phyloP scores from a whole-genome alignment of 805 yeast species.

The Kazachstania viticola region DNA sequence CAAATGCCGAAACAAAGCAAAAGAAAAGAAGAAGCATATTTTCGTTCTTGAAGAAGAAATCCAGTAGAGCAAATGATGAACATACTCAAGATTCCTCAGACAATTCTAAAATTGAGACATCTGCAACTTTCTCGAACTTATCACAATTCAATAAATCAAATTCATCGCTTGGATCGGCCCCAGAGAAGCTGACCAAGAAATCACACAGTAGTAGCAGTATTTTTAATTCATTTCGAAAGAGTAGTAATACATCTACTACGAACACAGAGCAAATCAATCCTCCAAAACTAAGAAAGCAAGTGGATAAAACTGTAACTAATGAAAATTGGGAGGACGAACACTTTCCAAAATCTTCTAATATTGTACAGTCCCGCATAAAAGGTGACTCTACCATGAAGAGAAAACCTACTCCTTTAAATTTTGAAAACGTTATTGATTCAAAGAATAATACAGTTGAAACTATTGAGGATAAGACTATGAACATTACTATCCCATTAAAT shows the following conservation, averaged over 20 bases:
- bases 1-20: constrained; percentile 1
- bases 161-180: constrained; percentile 6
- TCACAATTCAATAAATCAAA: not conserved
- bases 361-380: not conserved
- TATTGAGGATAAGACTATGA: no score
- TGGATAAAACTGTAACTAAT: no score
- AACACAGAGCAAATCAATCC: no score
- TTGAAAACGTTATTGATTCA: constrained; percentile 5
- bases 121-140: constrained; percentile 2
- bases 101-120: constrained; percentile 5
- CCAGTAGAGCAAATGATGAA: not conserved
- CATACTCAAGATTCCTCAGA: not conserved
- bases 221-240: constrained; percentile 14
- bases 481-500: not conserved
- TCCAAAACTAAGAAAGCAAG: no score
- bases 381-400: constrained; percentile 5
- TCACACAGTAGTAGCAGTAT: constrained; percentile 23
- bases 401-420: constrained; percentile 22
- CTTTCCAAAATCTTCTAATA: no score
- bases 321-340: no score
- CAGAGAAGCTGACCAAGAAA: constrained; percentile 16
- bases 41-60: constrained; percentile 21
- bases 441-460: not conserved
- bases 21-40: constrained; percentile 18
- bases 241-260: not conserved